Evolutionary conservation across 169 alveolate species (phyloP), one percentile per base, ranked within the genome.

Genomic region (Miamiensis avidus): DNA sequence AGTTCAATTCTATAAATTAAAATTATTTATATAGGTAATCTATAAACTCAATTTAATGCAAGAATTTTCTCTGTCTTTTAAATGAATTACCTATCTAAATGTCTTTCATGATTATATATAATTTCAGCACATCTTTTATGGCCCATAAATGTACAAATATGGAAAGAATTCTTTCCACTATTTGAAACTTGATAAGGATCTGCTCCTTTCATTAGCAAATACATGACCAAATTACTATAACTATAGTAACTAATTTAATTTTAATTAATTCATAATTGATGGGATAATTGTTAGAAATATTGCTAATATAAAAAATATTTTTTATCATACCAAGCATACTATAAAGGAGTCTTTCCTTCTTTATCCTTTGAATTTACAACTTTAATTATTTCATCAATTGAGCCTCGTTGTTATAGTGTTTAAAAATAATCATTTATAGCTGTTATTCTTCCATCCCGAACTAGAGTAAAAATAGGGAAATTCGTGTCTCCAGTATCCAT

Each of bases 141-240:
- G 6, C 97, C 95, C 87, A 91, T 89, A 83, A 89, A 95, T 30
- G 92, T 87, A 74, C 91, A 74, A 29, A 90, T 49, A 83, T 95
- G 96, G 89, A 89, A 95, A 29, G 92, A 81, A 81, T 92, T 90
- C 33, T 93, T 78, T 29, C 93, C 90, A 82, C 84, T 84, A 25
- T 87, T 74, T 82, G 94, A 93, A 34, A 82, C 82, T 0, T 81
- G 78, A 82, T 77, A 78, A 15, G 96, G 95, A 77, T 93, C 91
- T 0, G 96, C 96, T 49, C 93, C 94, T 65, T 89, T 91, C 79
- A 92, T 92, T 81, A 95, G 78, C n/a, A 95, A 84, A 82, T 91
- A 95, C 82, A 95, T 82, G 75, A 89, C 91, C 20, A 95, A 89
- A 83, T 95, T 95, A 33, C 91, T 84, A 81, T 81, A 95, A 74